Base-by-base conservation (phyloP, 2,329 filamentous ascomycete genomes). In the Fusarium multiceps region DNA sequence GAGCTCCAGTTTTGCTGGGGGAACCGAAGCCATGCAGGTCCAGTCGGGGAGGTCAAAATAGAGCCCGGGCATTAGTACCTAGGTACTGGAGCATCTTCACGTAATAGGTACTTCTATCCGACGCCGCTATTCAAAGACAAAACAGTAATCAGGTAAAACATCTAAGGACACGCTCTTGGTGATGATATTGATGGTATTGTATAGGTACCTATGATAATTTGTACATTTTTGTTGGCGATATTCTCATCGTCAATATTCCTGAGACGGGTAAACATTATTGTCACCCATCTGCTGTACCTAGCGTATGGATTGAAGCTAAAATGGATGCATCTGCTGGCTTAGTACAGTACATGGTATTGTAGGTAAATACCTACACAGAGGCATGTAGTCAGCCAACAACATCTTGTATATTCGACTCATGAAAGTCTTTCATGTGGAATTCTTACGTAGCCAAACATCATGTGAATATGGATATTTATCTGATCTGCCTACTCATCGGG, bases 401-500 rank as follows among this genome's bases (percentile, higher is more conserved):
- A 50, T 50, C 7, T 11, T 51, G 37, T 20, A 10, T 7, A n/a
- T 34, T 14, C 16, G 27, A 21, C 28, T 23, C n/a, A 21, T 37
- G 34, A 18, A n/a, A 34, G 20, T 23, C 47, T 50, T 25, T 48
- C 9, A 9, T 23, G 14, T 18, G 20, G 14, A 32, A 14, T 37
- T 37, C 25, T 55, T 55, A 43, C 51, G 28, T 14, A 48, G 8
- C 37, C 16, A 18, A 55, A 55, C 21, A 63, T 32, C 58, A 56
- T 63, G 47, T 43, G 59, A 62, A 62, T 46, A 45, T 27, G 37
- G 20, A 28, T 16, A 20, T 14, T 48, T 32, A 13, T 18, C 23
- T 32, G 14, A 23, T 20, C 43, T 46, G 54, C 21, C 50, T 37
- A 64, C 30, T 64, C 47, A 60, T 48, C 47, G 30, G 55, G 34